Evolutionary conservation across 2,329 filamentous ascomycete genomes (phyloP), one percentile per base, ranked within the genome.

Genomic region (Arthrobotrys iridis): DNA sequence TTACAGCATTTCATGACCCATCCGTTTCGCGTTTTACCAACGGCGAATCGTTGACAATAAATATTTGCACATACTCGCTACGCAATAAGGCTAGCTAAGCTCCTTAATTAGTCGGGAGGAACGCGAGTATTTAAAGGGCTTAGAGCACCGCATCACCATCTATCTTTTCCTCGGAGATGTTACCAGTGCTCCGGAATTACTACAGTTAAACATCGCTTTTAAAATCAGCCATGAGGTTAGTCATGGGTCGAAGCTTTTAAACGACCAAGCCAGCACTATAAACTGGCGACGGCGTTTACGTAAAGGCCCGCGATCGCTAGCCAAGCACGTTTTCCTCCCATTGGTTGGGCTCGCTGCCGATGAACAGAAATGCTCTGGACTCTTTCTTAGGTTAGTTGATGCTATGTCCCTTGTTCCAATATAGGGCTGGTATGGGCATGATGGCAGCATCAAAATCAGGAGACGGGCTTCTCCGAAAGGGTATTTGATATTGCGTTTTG

Each of bases 271-370:
- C 24, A 46, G 50, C 26, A 33, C 48, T 37, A 28, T 55, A 28
- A 55, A 55, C 50, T 33, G 50, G 63, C 63, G 50, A 64, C 67
- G 67, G 59, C 59, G 65, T 58, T 72, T 72, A 72, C 67, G 67
- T 72, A 72, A 72, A 63, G 18, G 52, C 59, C 65, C 65, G 65
- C 65, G 35, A 63, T 26, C 40, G 28, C 35, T 55, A 65, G 52
- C 30, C 43, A 62, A 62, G 45, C 67, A 65, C 62, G 55, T 66
- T 55, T 45, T 20, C 30, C 46, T 24, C 20, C 43, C 28, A 67
- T 74, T 67, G 70, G 60, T 28, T 48, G 40, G n/a, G 2, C 24
- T 55, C 59, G 24, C 37, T 37, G 26, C 55, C 66, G 62, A 64
- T 28, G 37, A 64, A 71, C 37, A 58, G n/a, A 52, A 59, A 58